These are phyloP conservation scores for Triticum timopheevii DNA, from an alignment of 176 grass and related monocot species.

Conservation along the genomic window DNA sequence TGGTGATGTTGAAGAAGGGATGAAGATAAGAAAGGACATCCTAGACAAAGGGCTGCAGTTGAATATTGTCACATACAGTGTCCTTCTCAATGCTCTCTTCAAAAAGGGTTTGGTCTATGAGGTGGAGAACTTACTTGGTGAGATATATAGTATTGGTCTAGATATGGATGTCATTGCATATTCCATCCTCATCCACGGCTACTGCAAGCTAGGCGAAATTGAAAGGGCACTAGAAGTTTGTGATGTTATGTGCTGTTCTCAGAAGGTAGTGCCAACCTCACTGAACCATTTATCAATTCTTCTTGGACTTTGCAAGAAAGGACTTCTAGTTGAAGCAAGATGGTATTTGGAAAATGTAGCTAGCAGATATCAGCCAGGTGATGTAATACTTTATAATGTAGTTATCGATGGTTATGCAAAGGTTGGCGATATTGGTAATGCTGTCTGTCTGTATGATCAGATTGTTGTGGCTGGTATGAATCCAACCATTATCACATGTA, in stretches of 20 bases:
- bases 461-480: slow-evolving; percentile 47
- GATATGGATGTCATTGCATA: slow-evolving; percentile 87
- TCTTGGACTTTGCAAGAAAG: slow-evolving; percentile 71
- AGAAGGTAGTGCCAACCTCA: slow-evolving; percentile 61
- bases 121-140: slow-evolving; percentile 71
- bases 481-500: slow-evolving; percentile 86
- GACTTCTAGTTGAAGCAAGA: slow-evolving; percentile 67
- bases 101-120: slow-evolving; percentile 70
- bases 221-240: slow-evolving; percentile 77
- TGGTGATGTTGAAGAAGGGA: slow-evolving; percentile 78
- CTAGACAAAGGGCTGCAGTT: slow-evolving; percentile 62
- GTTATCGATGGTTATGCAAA: slow-evolving; percentile 86
- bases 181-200: slow-evolving; percentile 88
- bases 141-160: slow-evolving; percentile 72
- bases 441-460: slow-evolving; percentile 66
- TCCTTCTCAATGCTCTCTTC: slow-evolving; percentile 72
- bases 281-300: slow-evolving; percentile 65
- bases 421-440: slow-evolving; percentile 70
- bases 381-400: slow-evolving; percentile 81
- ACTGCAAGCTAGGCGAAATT: slow-evolving; percentile 79
- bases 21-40: slow-evolving; percentile 76
- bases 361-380: slow-evolving; percentile 39
- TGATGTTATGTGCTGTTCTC: slow-evolving; percentile 57
- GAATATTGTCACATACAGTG: slow-evolving; percentile 91
- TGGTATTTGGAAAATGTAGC: slow-evolving; percentile 82